These are phyloP conservation scores for Aurifilum marmelostoma DNA, from an alignment of 2,329 filamentous ascomycete species.

Conservation along the genomic window DNA sequence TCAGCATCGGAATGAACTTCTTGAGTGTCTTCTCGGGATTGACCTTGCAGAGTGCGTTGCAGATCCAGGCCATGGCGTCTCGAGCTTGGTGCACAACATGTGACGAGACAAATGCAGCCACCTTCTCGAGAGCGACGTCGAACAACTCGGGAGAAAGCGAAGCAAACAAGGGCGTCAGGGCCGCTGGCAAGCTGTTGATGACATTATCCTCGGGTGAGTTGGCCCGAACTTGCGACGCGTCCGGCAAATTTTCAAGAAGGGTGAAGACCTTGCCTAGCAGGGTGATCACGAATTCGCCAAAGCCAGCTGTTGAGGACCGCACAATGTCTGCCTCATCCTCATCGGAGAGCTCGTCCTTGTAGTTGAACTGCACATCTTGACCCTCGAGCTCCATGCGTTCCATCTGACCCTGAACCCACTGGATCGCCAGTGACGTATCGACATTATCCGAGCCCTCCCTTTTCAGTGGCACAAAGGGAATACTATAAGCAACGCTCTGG, in stretches of 20 bases:
- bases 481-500: conserved; percentile 93
- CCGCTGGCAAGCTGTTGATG: conserved; percentile 90
- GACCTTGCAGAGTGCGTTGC: conserved; percentile 94
- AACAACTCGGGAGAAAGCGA: conserved; percentile 92
- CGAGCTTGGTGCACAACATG: conserved; percentile 97
- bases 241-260: conserved; percentile 90
- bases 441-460: conserved; percentile 69
- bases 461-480: conserved; percentile 85
- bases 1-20: conserved; percentile 85
- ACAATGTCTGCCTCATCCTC: conserved; percentile 86
- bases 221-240: conserved; percentile 82
- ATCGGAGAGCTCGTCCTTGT: conserved; percentile 78
- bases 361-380: conserved; percentile 83
- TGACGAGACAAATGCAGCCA: conserved; percentile 86
- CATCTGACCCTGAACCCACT: conserved; percentile 95
- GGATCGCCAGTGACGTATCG: conserved; percentile 76
- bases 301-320: conserved; percentile 90
- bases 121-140: conserved; percentile 87
- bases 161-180: conserved; percentile 86
- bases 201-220: conserved; percentile 96
- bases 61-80: conserved; percentile 98
- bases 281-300: conserved; percentile 89
- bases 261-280: conserved; percentile 95
- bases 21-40: conserved; percentile 92
- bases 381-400: conserved; percentile 90